Evolutionary conservation across 1,284 basidiomycete genomes (phyloP).

Genomic region (Microbotryum scabiosae): DNA sequence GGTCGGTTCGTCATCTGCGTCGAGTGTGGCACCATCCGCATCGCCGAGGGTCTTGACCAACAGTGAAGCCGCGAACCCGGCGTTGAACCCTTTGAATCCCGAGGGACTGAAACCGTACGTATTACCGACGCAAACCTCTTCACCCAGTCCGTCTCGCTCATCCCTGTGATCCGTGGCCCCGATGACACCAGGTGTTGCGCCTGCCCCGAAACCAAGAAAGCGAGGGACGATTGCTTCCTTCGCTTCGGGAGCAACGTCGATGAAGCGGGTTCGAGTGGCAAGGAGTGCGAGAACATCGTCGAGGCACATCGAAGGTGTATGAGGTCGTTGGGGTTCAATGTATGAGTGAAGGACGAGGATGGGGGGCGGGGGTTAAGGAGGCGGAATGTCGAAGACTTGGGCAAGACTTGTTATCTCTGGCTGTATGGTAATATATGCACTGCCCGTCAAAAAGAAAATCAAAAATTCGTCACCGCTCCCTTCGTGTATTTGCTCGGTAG

Average conservation of each 20-base stretch:
- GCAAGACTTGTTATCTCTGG: background rate
- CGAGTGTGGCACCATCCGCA: background rate
- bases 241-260: constrained; percentile 53
- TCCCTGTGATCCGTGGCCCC: no score
- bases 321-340: constrained; percentile 49
- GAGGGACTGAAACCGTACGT: constrained; percentile 76
- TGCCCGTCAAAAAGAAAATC: no score
- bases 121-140: background rate
- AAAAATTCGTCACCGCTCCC: no score
- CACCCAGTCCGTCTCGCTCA: background rate
- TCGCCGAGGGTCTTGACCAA: constrained; percentile 8
- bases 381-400: background rate
- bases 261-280: constrained; percentile 50
- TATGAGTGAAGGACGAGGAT: constrained; percentile 11
- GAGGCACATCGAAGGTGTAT: constrained; percentile 80
- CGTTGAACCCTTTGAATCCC: constrained; percentile 73
- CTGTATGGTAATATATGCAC: background rate
- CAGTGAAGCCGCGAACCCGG: constrained; percentile 26
- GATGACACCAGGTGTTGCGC: constrained; percentile 61
- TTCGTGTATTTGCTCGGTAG: no score
- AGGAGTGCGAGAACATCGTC: constrained; percentile 71
- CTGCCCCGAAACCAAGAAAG: constrained; percentile 85
- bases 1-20: no score
- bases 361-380: background rate
- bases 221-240: constrained; percentile 88